Percentiles rank a stretch among this genome's conserved stretches.
Evolutionary conservation across 345 rosid species (phyloP).

Genomic region (Leavenworthia alabamica): DNA sequence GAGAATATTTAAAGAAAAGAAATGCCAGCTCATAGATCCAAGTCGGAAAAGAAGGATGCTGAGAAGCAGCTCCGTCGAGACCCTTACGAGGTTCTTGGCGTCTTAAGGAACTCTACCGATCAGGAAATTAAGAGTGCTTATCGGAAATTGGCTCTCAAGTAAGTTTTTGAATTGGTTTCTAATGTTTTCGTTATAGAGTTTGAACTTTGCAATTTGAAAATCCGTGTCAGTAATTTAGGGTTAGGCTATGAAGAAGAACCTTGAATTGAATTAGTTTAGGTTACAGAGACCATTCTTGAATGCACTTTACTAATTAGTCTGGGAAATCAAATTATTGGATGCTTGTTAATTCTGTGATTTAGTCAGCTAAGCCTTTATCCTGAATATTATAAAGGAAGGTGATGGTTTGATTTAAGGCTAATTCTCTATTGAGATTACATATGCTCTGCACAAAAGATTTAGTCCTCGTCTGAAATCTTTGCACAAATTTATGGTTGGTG

Average conservation of each 20-base stretch:
- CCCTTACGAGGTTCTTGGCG: constrained; percentile 83
- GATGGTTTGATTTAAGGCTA: no score
- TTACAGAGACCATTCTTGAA: not conserved
- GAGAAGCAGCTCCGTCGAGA: constrained; percentile 76
- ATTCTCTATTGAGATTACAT: no score
- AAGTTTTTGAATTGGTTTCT: no score
- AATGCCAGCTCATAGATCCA: constrained; percentile 62
- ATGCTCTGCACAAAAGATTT: no score
- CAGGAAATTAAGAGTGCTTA: constrained; percentile 91
- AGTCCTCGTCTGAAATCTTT: no score
- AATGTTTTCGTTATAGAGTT: not conserved
- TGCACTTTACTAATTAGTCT: not conserved
- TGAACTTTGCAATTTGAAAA: not conserved
- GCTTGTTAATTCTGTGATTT: no score
- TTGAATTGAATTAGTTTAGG: constrained; percentile 1
- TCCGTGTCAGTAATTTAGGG: constrained; percentile 8
- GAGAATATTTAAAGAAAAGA: no score
- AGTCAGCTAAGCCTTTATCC: no score
- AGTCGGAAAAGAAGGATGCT: constrained; percentile 62
- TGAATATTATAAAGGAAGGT: no score
- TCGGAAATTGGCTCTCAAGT: constrained; percentile 96
- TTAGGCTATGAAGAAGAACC: not conserved
- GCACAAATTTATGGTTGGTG: no score
- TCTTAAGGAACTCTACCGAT: constrained; percentile 71
- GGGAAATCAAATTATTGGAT: no score